A percentile compares a stretch with the other conserved stretches of the same genome.
phyloP scores from a whole-genome alignment of 139 green algal species.

The Picochlorum sp. region DNA sequence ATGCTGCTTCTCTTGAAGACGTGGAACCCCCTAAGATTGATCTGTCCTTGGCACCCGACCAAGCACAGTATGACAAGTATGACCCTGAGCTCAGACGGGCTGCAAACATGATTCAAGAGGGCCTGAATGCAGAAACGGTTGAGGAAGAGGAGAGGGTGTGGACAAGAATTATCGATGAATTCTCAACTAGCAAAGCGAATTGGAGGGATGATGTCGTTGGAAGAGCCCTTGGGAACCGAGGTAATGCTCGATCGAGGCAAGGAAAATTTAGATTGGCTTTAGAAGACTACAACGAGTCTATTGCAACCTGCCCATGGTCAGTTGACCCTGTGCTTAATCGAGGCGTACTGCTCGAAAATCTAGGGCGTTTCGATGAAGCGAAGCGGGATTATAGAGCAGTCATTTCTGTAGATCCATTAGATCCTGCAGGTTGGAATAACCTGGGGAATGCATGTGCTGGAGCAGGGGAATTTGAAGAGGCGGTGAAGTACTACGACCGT shows the following conservation, averaged over 20 bases:
- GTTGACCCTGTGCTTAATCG: constrained; percentile 82
- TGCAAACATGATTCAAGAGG: constrained; percentile 54
- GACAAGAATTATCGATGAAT: constrained; percentile 44
- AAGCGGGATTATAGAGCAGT: constrained; percentile 68
- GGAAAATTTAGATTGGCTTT: constrained; percentile 56
- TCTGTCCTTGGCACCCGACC: constrained; percentile 2
- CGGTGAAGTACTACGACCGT: constrained; percentile 44
- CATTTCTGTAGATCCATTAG: constrained; percentile 48
- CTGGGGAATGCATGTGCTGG: constrained; percentile 55
- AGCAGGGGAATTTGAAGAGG: constrained; percentile 12
- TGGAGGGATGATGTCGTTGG: constrained; percentile 81
- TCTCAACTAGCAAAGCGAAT: constrained; percentile 28
- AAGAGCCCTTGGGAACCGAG: constrained; percentile 65
- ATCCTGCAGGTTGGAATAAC: constrained; percentile 81
- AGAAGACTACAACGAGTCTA: constrained; percentile 66
- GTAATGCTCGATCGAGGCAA: constrained; percentile 77
- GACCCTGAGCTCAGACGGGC: constrained; percentile 59
- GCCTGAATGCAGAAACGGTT: constrained; percentile 55
- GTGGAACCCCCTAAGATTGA: background rate
- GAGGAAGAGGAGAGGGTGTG: constrained; percentile 63
- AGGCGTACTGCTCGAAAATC: constrained; percentile 60
- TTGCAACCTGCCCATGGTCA: constrained; percentile 69
- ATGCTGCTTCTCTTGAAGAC: too few species aligned
- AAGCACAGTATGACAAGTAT: constrained; percentile 53
- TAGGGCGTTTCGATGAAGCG: constrained; percentile 65